Evolutionary conservation across 495 filamentous ascomycete genomes (phyloP).

Genomic region (Sabuloglossum arenarium): DNA sequence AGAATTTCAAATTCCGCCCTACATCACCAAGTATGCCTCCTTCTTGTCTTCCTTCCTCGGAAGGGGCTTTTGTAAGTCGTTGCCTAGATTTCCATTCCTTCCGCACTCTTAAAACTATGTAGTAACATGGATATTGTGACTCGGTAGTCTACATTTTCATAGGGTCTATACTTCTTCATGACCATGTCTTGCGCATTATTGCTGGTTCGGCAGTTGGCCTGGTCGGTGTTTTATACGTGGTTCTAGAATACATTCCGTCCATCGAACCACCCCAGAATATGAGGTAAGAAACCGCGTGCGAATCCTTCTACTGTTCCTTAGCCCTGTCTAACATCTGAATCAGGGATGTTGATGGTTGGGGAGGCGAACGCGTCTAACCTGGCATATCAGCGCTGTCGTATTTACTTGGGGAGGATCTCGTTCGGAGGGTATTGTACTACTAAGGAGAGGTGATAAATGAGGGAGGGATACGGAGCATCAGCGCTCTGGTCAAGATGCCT

Average conservation of each 20-base stretch:
- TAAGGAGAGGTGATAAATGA: too few relatives aligned
- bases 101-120: neutral
- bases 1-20: conserved; percentile 91
- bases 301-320: too few relatives aligned
- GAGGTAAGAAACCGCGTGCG: conserved; percentile 32
- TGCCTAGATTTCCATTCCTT: neutral
- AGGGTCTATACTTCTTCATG: conserved; percentile 61
- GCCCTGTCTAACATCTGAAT: neutral
- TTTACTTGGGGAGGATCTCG: neutral
- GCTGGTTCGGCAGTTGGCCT: conserved; percentile 53
- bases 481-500: neutral
- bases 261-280: conserved; percentile 98
- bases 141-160: conserved; percentile 83
- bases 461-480: neutral
- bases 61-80: conserved; percentile 70
- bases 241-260: conserved; percentile 79
- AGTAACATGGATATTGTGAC: conserved; percentile 7
- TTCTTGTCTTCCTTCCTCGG: conserved; percentile 97
- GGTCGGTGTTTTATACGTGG: conserved; percentile 58
- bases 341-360: conserved; percentile 70
- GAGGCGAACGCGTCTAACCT: conserved; percentile 66
- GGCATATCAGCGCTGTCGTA: neutral
- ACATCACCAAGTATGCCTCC: conserved; percentile 77
- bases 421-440: neutral
- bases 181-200: conserved; percentile 32